A percentile compares a stretch with the other conserved stretches of the same genome.
Conservation (phyloP, 108 stramenopile genomes). For the Ochromonas danica region DNA sequence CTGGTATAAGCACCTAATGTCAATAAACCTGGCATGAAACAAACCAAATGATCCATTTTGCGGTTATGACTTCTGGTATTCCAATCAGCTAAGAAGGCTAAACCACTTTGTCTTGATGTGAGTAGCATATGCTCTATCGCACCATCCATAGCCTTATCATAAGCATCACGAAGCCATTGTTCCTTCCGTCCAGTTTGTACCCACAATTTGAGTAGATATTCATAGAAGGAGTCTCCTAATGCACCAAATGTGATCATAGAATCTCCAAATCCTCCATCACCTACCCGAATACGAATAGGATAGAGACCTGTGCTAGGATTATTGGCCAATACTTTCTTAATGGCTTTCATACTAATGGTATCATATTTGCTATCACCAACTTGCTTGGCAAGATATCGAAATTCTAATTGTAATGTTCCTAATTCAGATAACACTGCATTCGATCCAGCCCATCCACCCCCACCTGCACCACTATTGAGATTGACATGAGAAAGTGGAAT, state of each 20-base stretch:
- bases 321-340: conserved; percentile 49
- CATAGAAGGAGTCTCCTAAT: conserved; percentile 74
- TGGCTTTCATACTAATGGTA: conserved; percentile 64
- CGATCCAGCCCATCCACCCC: conserved; percentile 27
- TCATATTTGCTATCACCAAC: conserved; percentile 67
- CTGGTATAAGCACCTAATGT: conserved; percentile 46
- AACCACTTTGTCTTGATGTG: conserved; percentile 65
- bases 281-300: conserved; percentile 46
- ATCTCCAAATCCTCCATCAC: conserved; percentile 40
- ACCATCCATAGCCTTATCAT: conserved; percentile 68
- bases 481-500: conserved; percentile 40
- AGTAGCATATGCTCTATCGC: conserved; percentile 64
- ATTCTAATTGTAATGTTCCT: conserved; percentile 87
- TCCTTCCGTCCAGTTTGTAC: conserved; percentile 67
- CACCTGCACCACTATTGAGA: conserved; percentile 20
- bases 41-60: conserved; percentile 90
- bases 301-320: conserved; percentile 37
- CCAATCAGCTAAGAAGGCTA: conserved; percentile 75
- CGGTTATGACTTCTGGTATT: conserved; percentile 52
- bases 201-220: conserved; percentile 91
- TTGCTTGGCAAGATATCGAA: conserved; percentile 69
- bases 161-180: conserved; percentile 23
- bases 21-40: conserved; percentile 82
- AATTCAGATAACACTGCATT: conserved; percentile 27
- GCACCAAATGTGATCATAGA: conserved; percentile 57